Percentiles rank a stretch among this genome's conserved stretches.
phyloP scores from a whole-genome alignment of 805 yeast genomes.

The Clavispora asparagi region DNA sequence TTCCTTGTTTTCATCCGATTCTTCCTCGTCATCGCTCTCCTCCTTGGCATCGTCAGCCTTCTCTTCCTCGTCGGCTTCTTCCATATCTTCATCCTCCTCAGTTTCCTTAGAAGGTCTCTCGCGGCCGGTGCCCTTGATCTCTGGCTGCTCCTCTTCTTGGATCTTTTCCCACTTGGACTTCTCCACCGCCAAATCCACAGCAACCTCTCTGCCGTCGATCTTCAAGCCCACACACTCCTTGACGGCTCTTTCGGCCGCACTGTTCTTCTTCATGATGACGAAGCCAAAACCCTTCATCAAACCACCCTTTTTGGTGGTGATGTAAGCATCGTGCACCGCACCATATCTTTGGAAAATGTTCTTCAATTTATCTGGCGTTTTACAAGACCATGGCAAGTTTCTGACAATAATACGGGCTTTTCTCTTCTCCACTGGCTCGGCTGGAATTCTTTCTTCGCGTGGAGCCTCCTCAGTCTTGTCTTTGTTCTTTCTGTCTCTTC shows the following conservation, averaged over 20 bases:
- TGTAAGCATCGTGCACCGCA: slow-evolving; percentile 79
- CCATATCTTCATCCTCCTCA: slow-evolving; percentile 27
- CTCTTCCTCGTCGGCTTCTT: slow-evolving; percentile 26
- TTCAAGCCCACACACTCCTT: slow-evolving; percentile 69
- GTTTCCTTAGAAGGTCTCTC: slow-evolving; percentile 38
- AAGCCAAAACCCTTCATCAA: slow-evolving; percentile 93
- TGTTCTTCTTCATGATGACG: slow-evolving; percentile 77
- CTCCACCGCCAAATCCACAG: slow-evolving; percentile 90
- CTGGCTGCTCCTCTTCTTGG: slow-evolving; percentile 25
- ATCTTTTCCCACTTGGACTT: slow-evolving; percentile 74
- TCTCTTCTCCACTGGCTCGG: slow-evolving; percentile 57
- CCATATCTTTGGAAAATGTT: slow-evolving; percentile 74
- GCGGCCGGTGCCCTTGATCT: slow-evolving; percentile 3
- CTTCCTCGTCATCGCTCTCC: slow-evolving; percentile 30
- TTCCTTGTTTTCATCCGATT: slow-evolving; percentile 25
- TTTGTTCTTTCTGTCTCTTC: slow-evolving; percentile 71
- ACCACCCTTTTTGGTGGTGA: slow-evolving; percentile 85
- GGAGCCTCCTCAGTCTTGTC: slow-evolving; percentile 7
- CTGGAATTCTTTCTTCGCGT: slow-evolving; percentile 16
- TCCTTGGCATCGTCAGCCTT: slow-evolving; percentile 33
- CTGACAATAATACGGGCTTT: slow-evolving; percentile 83
- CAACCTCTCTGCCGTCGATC: slow-evolving; percentile 86
- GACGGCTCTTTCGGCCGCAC: slow-evolving; percentile 76
- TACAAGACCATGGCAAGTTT: slow-evolving; percentile 94
- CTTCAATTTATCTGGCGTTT: slow-evolving; percentile 67